Percentiles rank a stretch among this genome's conserved stretches.
Conservation (phyloP, 1,139 yeast species). For the Blastobotrys illinoisensis region DNA sequence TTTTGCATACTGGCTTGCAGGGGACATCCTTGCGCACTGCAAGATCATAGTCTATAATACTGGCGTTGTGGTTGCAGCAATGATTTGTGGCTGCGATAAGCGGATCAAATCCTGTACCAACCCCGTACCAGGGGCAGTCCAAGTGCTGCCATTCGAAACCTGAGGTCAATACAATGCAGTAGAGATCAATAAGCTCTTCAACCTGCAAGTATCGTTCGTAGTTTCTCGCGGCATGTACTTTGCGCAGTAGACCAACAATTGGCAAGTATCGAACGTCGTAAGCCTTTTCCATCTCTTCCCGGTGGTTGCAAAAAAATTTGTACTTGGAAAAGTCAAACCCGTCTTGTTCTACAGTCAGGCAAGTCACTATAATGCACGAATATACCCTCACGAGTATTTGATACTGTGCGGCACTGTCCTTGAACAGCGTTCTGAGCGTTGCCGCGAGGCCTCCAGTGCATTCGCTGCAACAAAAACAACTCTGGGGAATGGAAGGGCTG, state of each 20-base stretch:
- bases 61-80: conserved; percentile 4
- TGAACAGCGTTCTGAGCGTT: background rate
- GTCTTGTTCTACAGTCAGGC: background rate
- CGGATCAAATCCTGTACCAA: conserved; percentile 7
- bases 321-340: background rate
- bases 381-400: background rate
- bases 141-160: background rate
- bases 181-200: background rate
- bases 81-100: conserved; percentile 3
- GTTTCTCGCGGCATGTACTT: background rate
- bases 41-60: background rate
- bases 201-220: background rate
- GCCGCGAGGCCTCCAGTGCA: background rate
- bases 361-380: background rate
- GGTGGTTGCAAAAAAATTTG: background rate
- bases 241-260: background rate
- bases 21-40: background rate
- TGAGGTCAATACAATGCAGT: background rate
- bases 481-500: background rate
- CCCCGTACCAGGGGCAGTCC: background rate
- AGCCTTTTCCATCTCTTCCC: background rate
- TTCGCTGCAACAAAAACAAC: background rate
- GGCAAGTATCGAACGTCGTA: background rate
- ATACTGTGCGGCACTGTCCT: background rate
- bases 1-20: background rate